These are phyloP conservation scores for Candida anglica DNA, from an alignment of 805 yeast genomes.

Conservation along the genomic window DNA sequence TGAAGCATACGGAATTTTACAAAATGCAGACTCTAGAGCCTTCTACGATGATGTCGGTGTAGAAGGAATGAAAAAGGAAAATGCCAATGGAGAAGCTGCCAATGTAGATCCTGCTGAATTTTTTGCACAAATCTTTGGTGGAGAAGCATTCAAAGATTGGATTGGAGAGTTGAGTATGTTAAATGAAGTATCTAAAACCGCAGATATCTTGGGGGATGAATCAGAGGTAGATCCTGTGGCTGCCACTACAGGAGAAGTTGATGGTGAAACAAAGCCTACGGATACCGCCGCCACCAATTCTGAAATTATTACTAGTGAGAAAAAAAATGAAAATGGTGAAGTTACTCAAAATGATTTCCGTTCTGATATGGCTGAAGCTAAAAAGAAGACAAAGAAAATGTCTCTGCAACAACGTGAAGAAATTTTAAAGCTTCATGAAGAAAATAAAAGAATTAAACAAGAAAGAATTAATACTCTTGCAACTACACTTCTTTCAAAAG, in stretches of 20 bases:
- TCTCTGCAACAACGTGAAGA: slow-evolving; percentile 44
- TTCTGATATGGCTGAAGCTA: slow-evolving; percentile 13
- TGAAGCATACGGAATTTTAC: slow-evolving; percentile 73
- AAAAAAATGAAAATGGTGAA: too few relatives aligned
- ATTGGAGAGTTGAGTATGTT: slow-evolving; percentile 55
- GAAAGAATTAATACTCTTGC: slow-evolving; percentile 50
- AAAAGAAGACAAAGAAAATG: slow-evolving; percentile 27
- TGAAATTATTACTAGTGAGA: not conserved
- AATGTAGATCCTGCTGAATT: slow-evolving; percentile 54
- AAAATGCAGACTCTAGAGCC: slow-evolving; percentile 63
- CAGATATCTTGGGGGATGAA: slow-evolving; percentile 46
- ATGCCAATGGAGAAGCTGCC: slow-evolving; percentile 51
- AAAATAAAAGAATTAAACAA: slow-evolving; percentile 48
- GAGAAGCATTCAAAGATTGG: slow-evolving; percentile 77
- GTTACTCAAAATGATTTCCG: too few relatives aligned
- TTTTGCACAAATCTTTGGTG: slow-evolving; percentile 76
- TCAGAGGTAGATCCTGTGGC: slow-evolving; percentile 16
- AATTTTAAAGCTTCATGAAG: slow-evolving; percentile 46
- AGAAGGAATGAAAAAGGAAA: slow-evolving; percentile 45
- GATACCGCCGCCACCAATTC: not conserved
- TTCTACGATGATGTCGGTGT: slow-evolving; percentile 79
- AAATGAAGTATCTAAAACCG: slow-evolving; percentile 65
- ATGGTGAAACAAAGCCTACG: not conserved
- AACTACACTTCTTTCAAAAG: slow-evolving; percentile 41
- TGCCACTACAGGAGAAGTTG: not conserved